These are phyloP conservation scores for Dactylellina drechsleri DNA, from an alignment of 2,329 filamentous ascomycete genomes.

Conservation along the genomic window DNA sequence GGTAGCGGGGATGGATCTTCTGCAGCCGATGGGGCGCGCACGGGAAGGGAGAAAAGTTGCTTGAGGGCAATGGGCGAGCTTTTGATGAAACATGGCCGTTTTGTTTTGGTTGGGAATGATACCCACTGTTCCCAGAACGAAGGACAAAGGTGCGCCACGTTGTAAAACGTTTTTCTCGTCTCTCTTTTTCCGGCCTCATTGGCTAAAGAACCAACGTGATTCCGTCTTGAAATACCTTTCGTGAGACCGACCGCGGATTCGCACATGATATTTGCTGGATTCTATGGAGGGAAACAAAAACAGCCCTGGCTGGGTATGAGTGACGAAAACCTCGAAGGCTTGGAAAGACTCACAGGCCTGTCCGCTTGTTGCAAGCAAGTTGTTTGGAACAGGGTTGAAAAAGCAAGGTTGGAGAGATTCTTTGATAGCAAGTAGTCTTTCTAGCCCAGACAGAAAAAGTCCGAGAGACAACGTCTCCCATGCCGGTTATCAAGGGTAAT, in stretches of 20 bases:
- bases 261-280: conserved; percentile 7
- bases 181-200: conserved; percentile 35
- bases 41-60: conserved; percentile 22
- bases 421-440: conserved; percentile 24
- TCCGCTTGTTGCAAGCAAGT: too few relatives aligned
- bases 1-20: conserved; percentile 49
- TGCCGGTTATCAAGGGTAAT: conserved; percentile 12
- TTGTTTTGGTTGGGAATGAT: conserved; percentile 45
- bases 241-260: not conserved
- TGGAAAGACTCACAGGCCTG: too few relatives aligned
- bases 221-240: not conserved
- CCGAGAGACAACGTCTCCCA: conserved; percentile 29
- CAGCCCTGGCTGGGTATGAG: too few relatives aligned
- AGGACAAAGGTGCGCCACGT: conserved; percentile 47
- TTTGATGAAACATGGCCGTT: conserved; percentile 37
- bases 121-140: conserved; percentile 22
- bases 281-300: not conserved
- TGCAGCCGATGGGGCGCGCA: conserved; percentile 40
- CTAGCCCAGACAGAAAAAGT: conserved; percentile 18
- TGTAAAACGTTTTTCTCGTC: conserved; percentile 53
- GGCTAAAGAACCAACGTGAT: conserved; percentile 47
- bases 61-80: conserved; percentile 18
- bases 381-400: conserved; percentile 22
- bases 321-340: too few relatives aligned
- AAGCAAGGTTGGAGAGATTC: conserved; percentile 31